These are phyloP conservation scores for Pisolithus marmoratus DNA, from an alignment of 768 basidiomycete genomes.

Conservation along the genomic window DNA sequence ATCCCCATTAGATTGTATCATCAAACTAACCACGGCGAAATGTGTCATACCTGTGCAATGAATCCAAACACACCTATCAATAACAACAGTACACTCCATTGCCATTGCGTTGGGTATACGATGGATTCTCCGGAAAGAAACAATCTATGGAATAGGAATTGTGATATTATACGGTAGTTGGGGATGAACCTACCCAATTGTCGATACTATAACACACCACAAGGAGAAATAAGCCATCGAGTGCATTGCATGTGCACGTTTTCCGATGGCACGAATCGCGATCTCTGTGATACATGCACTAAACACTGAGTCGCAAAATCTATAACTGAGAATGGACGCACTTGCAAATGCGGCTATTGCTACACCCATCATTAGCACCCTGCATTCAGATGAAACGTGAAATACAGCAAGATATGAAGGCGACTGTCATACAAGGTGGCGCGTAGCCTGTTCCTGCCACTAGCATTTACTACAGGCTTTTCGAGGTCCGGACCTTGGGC, in stretches of 20 bases:
- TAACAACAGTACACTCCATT: conserved; percentile 11
- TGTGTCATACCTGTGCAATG: conserved; percentile 10
- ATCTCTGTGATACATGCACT: conserved; percentile 30
- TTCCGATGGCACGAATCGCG: conserved; percentile 63
- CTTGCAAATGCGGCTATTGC: conserved; percentile 63
- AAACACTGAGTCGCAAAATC: background rate
- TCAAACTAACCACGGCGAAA: background rate
- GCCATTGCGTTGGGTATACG: conserved; percentile 16
- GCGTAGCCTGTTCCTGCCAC: conserved; percentile 38
- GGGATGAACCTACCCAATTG: conserved; percentile 4
- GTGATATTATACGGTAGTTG: background rate
- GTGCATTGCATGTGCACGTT: conserved; percentile 71
- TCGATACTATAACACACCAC: conserved; percentile 37
- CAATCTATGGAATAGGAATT: conserved; percentile 9
- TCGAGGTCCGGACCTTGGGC: background rate
- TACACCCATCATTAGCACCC: conserved; percentile 62
- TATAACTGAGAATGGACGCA: conserved; percentile 31
- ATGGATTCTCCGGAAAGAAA: background rate
- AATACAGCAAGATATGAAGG: background rate
- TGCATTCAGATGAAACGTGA: conserved; percentile 16
- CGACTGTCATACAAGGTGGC: conserved; percentile 49
- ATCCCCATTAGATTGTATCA: background rate
- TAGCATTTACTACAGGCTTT: conserved; percentile 1
- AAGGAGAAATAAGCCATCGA: conserved; percentile 61
- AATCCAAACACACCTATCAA: conserved; percentile 14